Conservation (phyloP, 1,284 basidiomycete species). For the Volvariella volvacea region DNA sequence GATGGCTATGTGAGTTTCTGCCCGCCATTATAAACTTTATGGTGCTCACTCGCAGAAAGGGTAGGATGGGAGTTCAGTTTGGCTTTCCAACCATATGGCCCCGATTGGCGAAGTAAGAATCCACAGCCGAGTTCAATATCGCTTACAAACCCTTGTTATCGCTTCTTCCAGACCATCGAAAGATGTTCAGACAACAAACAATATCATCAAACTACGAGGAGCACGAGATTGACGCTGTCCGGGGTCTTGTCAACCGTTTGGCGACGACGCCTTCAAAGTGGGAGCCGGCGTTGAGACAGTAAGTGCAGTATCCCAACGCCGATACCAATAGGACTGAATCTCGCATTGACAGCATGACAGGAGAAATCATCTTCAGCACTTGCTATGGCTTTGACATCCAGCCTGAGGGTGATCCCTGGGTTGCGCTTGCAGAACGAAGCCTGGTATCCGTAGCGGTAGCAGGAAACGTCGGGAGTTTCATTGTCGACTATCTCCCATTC, state of each 20-base stretch:
- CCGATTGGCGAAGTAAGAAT: slow-evolving; percentile 1
- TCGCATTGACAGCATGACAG: slow-evolving; percentile 6
- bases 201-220: no score
- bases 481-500: slow-evolving; percentile 10
- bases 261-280: no score
- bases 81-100: background rate
- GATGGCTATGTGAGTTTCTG: slow-evolving; percentile 12
- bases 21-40: background rate
- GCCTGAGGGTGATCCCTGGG: slow-evolving; percentile 8
- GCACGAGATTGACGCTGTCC: background rate
- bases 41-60: slow-evolving; percentile 4
- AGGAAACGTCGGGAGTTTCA: slow-evolving; percentile 6
- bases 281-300: no score
- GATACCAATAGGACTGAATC: no score
- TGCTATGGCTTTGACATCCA: slow-evolving; percentile 9
- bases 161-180: background rate
- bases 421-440: slow-evolving; percentile 7
- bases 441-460: background rate
- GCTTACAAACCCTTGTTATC: no score
- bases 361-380: slow-evolving; percentile 6
- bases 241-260: background rate
- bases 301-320: no score
- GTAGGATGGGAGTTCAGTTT: slow-evolving; percentile 4
- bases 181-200: background rate
- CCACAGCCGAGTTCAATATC: no score